A percentile compares a stretch with the other conserved stretches of the same genome.
Conservation (phyloP, 2,329 filamentous ascomycete genomes). For the Hyphodiscus sp. region DNA sequence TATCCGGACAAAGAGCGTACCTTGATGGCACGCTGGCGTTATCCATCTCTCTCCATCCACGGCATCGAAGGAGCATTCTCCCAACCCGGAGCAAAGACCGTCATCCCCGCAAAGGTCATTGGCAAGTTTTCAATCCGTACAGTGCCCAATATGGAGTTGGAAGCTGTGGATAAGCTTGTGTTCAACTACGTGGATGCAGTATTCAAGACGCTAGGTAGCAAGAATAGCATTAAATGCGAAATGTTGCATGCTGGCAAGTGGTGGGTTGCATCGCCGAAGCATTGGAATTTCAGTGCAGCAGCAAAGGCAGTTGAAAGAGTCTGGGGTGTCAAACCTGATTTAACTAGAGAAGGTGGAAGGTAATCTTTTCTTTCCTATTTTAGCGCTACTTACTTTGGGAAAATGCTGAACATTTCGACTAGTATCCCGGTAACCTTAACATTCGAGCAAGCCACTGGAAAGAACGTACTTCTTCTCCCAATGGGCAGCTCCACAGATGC, state of each 20-base stretch:
- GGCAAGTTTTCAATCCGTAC: slow-evolving; percentile 99
- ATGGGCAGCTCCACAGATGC: slow-evolving; percentile 98
- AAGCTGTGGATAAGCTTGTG: slow-evolving; percentile 79
- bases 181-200: slow-evolving; percentile 76
- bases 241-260: slow-evolving; percentile 92
- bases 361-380: slow-evolving; percentile 34
- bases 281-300: slow-evolving; percentile 97
- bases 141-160: slow-evolving; percentile 94
- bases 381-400: slow-evolving; percentile 1
- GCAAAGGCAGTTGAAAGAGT: slow-evolving; percentile 95
- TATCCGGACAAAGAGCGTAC: slow-evolving; percentile 83
- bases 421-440: slow-evolving; percentile 96
- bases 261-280: slow-evolving; percentile 96
- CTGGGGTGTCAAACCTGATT: slow-evolving; percentile 87
- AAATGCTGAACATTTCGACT: slow-evolving; percentile 9
- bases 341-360: slow-evolving; percentile 92
- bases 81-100: slow-evolving; percentile 90
- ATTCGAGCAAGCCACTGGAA: slow-evolving; percentile 95
- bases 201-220: slow-evolving; percentile 81
- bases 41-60: slow-evolving; percentile 88
- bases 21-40: slow-evolving; percentile 94
- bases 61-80: slow-evolving; percentile 94
- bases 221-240: slow-evolving; percentile 80
- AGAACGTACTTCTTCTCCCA: slow-evolving; percentile 91
- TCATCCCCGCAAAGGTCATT: slow-evolving; percentile 95